A percentile compares a stretch with the other conserved stretches of the same genome.
Conservation (phyloP, 805 yeast genomes). For the Suhomyces sp. region DNA sequence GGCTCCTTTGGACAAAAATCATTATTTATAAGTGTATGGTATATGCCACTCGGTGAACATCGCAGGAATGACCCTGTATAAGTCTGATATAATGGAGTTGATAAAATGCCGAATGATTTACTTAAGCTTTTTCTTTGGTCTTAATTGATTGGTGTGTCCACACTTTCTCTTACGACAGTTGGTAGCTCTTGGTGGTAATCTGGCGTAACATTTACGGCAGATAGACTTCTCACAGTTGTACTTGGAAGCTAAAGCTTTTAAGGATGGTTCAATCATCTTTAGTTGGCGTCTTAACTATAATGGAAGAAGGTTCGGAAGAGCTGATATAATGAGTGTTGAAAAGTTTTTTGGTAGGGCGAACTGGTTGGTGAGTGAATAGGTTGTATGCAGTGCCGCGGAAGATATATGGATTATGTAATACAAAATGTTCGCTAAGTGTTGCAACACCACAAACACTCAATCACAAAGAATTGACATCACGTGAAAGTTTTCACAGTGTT, state of each 20-base stretch:
- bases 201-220: slow-evolving; percentile 99
- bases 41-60: no score
- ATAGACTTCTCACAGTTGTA: slow-evolving; percentile 99
- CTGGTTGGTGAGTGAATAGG: no score
- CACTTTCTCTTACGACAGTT: slow-evolving; percentile 99
- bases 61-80: no score
- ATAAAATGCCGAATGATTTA: slow-evolving; percentile 44
- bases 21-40: slow-evolving; percentile 1
- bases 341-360: no score
- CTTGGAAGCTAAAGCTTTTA: slow-evolving; percentile 98
- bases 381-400: no score
- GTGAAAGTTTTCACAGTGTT: no score
- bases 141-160: slow-evolving; percentile 99
- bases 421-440: no score
- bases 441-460: no score
- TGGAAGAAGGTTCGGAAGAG: slow-evolving; percentile 5
- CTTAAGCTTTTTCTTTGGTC: slow-evolving; percentile 99
- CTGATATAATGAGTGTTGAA: slow-evolving; percentile 3
- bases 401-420: no score
- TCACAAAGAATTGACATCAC: no score
- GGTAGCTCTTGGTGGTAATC: slow-evolving; percentile 99
- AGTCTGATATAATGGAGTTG: background rate
- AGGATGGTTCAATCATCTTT: slow-evolving; percentile 95
- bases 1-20: no score
- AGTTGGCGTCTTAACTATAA: slow-evolving; percentile 12